A percentile compares a stretch with the other conserved stretches of the same genome.
phyloP scores from a whole-genome alignment of 2,329 filamentous ascomycete species.

The Neofusicoccum sp. region DNA sequence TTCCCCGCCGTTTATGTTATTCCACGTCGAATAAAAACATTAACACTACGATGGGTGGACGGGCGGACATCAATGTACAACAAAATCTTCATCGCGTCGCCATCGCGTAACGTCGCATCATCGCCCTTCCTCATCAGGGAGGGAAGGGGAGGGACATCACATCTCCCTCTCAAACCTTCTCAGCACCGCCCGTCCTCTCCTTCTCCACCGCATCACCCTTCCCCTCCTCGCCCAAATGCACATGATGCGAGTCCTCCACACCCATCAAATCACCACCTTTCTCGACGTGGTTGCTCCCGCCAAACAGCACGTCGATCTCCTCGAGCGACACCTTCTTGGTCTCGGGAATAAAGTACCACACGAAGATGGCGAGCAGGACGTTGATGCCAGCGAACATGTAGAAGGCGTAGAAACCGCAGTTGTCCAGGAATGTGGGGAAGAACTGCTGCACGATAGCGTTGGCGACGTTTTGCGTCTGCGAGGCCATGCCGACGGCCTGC shows the following conservation, averaged over 20 bases:
- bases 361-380: conserved; percentile 20
- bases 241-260: conserved; percentile 35
- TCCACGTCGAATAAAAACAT: too few species aligned
- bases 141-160: too few species aligned
- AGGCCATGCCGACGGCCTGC: conserved; percentile 67
- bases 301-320: conserved; percentile 58
- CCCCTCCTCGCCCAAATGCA: conserved; percentile 23
- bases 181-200: not conserved
- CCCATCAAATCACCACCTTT: conserved; percentile 51
- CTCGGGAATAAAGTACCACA: conserved; percentile 44
- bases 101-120: too few species aligned
- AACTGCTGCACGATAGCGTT: conserved; percentile 69
- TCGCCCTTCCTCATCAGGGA: too few species aligned
- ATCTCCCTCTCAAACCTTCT: too few species aligned
- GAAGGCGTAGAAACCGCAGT: conserved; percentile 56
- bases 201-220: not conserved
- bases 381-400: conserved; percentile 45
- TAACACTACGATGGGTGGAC: too few species aligned
- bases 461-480: conserved; percentile 58
- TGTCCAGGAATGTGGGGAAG: conserved; percentile 65
- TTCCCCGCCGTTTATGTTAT: too few species aligned
- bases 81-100: too few species aligned
- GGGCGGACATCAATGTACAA: too few species aligned
- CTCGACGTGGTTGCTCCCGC: conserved; percentile 56
- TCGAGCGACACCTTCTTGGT: conserved; percentile 50